Percentiles rank a stretch among this genome's conserved stretches.
Evolutionary conservation across 306 rosid genomes (phyloP).

Genomic region (Ormosia emarginata): DNA sequence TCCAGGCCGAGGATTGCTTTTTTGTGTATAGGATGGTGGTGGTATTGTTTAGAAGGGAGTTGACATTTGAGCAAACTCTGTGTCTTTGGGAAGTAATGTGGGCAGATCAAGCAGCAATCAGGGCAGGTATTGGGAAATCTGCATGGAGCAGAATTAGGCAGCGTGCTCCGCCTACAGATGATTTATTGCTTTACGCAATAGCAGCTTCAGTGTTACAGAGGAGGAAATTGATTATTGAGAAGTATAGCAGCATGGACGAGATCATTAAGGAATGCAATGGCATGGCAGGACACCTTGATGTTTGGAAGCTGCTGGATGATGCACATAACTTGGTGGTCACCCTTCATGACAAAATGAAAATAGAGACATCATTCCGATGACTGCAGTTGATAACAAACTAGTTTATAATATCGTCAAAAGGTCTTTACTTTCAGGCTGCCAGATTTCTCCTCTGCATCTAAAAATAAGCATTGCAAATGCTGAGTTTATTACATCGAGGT

Average conservation of each 20-base stretch:
- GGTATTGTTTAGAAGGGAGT: constrained; percentile 91
- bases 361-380: constrained; percentile 61
- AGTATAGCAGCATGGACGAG: constrained; percentile 98
- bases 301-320: constrained; percentile 97
- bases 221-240: constrained; percentile 88
- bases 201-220: constrained; percentile 95
- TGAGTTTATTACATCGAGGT: not conserved
- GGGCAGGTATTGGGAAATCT: constrained; percentile 91
- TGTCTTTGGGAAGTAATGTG: constrained; percentile 99
- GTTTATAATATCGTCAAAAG: constrained; percentile 14
- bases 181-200: constrained; percentile 84
- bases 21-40: constrained; percentile 99
- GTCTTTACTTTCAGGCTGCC: constrained; percentile 1
- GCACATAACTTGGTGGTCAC: constrained; percentile 94
- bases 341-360: constrained; percentile 93
- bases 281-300: constrained; percentile 94
- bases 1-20: constrained; percentile 97
- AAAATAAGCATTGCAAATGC: constrained; percentile 20
- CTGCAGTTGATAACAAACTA: constrained; percentile 22
- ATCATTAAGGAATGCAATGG: constrained; percentile 95
- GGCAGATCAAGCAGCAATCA: constrained; percentile 98
- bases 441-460: constrained; percentile 20
- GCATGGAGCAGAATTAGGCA: constrained; percentile 97
- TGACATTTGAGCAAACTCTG: constrained; percentile 91
- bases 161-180: constrained; percentile 96